phyloP scores from a whole-genome alignment of 306 rosid species.

The Albizia julibrissin region DNA sequence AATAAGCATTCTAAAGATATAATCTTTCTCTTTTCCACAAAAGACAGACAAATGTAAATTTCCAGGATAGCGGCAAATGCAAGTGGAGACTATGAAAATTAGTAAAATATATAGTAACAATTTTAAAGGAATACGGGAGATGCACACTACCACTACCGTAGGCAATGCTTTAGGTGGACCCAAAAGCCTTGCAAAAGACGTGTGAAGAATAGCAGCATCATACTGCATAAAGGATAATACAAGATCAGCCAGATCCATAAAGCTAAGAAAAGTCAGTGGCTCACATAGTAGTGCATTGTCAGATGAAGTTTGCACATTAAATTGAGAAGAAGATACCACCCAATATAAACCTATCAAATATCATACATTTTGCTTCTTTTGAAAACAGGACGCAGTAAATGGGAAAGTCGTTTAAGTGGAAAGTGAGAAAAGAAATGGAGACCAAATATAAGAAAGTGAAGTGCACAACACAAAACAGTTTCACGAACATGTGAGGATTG shows the following conservation, averaged over 20 bases:
- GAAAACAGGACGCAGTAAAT: neutral
- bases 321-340: neutral
- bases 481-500: neutral
- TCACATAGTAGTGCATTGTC: conserved; percentile 1
- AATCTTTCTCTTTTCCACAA: neutral
- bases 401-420: neutral
- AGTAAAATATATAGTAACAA: conserved; percentile 5
- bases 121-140: conserved; percentile 3
- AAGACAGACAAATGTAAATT: conserved; percentile 2
- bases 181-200: conserved; percentile 92
- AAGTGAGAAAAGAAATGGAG: neutral
- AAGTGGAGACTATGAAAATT: neutral
- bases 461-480: neutral
- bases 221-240: conserved; percentile 58
- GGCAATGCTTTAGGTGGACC: conserved; percentile 67
- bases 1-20: neutral
- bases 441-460: neutral
- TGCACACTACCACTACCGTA: conserved; percentile 41
- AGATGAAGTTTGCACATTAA: neutral
- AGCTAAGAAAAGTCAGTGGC: conserved; percentile 19
- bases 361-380: neutral
- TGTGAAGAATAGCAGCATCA: conserved; percentile 92
- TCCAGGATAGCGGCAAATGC: conserved; percentile 5
- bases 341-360: conserved; percentile 8
- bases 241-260: conserved; percentile 29